A percentile compares a stretch with the other conserved stretches of the same genome.
Conservation (phyloP, 176 grass and related monocot species). For the Dendrocalamus sinicus region DNA sequence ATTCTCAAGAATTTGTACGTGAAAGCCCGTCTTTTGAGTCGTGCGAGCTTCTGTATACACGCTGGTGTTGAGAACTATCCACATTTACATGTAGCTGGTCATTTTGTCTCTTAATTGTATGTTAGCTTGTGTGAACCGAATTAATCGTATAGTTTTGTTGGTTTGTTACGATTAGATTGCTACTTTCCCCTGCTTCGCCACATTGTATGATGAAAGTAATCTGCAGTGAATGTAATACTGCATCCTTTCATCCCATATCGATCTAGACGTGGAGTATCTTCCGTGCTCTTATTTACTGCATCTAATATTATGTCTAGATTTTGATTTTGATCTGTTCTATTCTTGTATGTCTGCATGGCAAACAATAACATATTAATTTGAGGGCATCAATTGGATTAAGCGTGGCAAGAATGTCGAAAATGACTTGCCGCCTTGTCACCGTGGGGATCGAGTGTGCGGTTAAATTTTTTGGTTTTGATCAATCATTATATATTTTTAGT, state of each 20-base stretch:
- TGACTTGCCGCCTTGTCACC: background rate
- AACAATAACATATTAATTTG: background rate
- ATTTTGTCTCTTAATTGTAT: background rate
- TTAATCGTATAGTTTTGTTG: too few species aligned
- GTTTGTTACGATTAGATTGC: too few species aligned
- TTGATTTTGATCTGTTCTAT: background rate
- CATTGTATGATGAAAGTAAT: background rate
- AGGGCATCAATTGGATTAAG: background rate
- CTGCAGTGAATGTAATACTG: background rate
- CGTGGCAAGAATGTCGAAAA: background rate
- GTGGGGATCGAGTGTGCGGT: background rate
- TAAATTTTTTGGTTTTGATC: too few species aligned
- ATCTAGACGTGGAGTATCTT: background rate
- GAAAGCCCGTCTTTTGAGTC: background rate
- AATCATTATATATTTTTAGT: too few species aligned
- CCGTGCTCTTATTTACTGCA: background rate
- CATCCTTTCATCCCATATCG: background rate
- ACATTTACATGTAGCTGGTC: background rate
- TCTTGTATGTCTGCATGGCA: background rate
- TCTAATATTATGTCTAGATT: too few species aligned
- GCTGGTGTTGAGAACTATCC: background rate
- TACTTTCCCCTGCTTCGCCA: background rate
- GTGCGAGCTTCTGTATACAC: background rate
- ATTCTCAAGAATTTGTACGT: conserved; percentile 3
- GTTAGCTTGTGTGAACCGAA: too few species aligned